phyloP scores from a whole-genome alignment of 495 filamentous ascomycete species.

The Xylaria sp. region DNA sequence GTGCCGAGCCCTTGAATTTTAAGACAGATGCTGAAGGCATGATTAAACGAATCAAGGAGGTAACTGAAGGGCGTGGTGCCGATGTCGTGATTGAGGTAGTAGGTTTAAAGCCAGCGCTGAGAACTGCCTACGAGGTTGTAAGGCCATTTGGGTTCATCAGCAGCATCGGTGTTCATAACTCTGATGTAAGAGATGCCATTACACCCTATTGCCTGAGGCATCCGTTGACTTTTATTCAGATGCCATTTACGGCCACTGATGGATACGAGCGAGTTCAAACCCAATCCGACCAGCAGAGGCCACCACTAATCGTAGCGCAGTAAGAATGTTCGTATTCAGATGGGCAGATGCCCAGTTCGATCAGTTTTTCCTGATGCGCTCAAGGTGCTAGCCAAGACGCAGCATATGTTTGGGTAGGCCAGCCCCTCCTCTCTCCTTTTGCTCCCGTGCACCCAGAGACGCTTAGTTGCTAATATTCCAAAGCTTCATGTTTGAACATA shows the following conservation, averaged over 20 bases:
- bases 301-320: constrained; percentile 37
- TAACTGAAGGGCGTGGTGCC: constrained; percentile 83
- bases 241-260: constrained; percentile 83
- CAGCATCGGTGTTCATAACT: constrained; percentile 93
- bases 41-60: constrained; percentile 72
- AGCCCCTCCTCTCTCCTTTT: constrained; percentile 12
- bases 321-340: constrained; percentile 91
- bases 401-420: constrained; percentile 79
- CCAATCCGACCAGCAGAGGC: background rate
- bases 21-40: constrained; percentile 70
- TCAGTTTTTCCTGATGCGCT: constrained; percentile 82
- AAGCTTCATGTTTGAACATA: constrained; percentile 92
- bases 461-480: constrained; percentile 21
- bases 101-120: constrained; percentile 80
- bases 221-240: constrained; percentile 55
- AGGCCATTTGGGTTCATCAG: constrained; percentile 87
- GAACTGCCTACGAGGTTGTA: constrained; percentile 82
- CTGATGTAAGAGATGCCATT: constrained; percentile 60
- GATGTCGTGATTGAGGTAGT: constrained; percentile 95
- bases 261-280: constrained; percentile 67
- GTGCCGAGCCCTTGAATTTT: constrained; percentile 89
- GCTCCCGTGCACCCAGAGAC: background rate
- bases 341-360: constrained; percentile 92
- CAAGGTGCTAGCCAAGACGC: constrained; percentile 79
- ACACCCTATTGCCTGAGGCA: background rate